These are phyloP conservation scores for Phytopythium oedochilum DNA, from an alignment of 352 stramenopile genomes.

Conservation along the genomic window DNA sequence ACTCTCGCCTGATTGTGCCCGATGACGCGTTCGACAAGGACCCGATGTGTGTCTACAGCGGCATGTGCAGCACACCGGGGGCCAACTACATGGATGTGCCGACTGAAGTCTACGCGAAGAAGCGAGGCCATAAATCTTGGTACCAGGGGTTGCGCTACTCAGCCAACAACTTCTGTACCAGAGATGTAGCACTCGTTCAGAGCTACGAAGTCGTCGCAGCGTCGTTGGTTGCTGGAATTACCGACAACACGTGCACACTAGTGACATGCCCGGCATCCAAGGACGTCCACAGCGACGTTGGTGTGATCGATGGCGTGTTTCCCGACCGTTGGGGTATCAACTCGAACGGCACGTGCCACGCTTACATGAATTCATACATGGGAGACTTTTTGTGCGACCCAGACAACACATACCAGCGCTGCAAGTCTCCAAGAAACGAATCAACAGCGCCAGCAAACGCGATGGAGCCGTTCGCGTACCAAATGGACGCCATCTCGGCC, in stretches of 20 bases:
- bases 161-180: conserved; percentile 50
- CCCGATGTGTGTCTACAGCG: conserved; percentile 35
- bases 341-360: conserved; percentile 55
- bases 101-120: conserved; percentile 27
- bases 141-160: conserved; percentile 61
- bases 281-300: conserved; percentile 47
- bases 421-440: too few relatives aligned
- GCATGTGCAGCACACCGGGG: conserved; percentile 29
- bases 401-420: conserved; percentile 34
- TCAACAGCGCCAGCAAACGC: conserved; percentile 10
- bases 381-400: conserved; percentile 53
- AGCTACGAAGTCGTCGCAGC: conserved; percentile 32
- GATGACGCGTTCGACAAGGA: too few relatives aligned
- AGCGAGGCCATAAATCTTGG: conserved; percentile 58
- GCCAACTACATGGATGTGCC: conserved; percentile 42
- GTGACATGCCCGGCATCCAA: conserved; percentile 37
- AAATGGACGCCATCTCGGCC: conserved; percentile 93
- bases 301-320: conserved; percentile 21
- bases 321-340: conserved; percentile 50
- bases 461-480: conserved; percentile 42
- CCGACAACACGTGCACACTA: conserved; percentile 39
- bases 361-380: conserved; percentile 52
- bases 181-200: conserved; percentile 21
- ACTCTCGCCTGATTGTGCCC: conserved; percentile 43
- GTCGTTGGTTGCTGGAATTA: conserved; percentile 34